Evolutionary conservation across 768 basidiomycete genomes (phyloP).

Genomic region (Boletus sp.): DNA sequence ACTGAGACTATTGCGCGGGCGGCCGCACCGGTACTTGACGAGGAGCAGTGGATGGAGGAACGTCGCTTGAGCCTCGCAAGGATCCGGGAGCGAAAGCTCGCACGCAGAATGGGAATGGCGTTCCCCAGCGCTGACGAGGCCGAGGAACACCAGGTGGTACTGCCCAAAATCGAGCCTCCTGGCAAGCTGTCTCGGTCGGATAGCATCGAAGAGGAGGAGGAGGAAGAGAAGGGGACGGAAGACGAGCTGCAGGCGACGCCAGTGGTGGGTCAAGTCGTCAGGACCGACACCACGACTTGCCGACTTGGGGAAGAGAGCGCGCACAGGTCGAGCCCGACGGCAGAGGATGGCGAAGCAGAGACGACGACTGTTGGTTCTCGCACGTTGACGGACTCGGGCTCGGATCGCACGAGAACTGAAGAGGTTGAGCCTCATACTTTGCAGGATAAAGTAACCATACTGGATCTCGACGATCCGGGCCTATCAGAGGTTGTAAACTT

Average conservation of each 20-base stretch:
- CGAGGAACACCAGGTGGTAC: conserved; percentile 13
- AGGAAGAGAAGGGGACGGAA: conserved; percentile 25
- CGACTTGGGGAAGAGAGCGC: conserved; percentile 4
- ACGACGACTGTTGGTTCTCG: conserved; percentile 19
- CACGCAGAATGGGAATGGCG: conserved; percentile 29
- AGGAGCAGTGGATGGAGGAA: conserved; percentile 36
- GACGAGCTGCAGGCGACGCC: conserved; percentile 2
- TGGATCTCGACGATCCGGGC: conserved; percentile 27
- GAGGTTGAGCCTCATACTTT: conserved; percentile 25
- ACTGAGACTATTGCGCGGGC: conserved; percentile 3
- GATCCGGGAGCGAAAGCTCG: conserved; percentile 32
- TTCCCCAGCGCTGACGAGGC: conserved; percentile 12
- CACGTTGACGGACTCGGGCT: conserved; percentile 28
- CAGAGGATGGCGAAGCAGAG: conserved; percentile 22
- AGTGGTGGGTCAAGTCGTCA: neutral
- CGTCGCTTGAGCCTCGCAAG: conserved; percentile 31
- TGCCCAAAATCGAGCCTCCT: conserved; percentile 22
- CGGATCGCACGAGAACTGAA: conserved; percentile 26
- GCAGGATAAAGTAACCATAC: conserved; percentile 24
- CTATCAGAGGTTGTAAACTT: conserved; percentile 14
- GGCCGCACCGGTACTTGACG: conserved; percentile 16
- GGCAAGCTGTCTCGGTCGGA: conserved; percentile 28
- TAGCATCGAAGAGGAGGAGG: conserved; percentile 31
- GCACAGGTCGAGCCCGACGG: neutral
- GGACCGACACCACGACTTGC: neutral